phyloP scores from a whole-genome alignment of 2,329 filamentous ascomycete genomes.

The Thyridium curvatum region DNA sequence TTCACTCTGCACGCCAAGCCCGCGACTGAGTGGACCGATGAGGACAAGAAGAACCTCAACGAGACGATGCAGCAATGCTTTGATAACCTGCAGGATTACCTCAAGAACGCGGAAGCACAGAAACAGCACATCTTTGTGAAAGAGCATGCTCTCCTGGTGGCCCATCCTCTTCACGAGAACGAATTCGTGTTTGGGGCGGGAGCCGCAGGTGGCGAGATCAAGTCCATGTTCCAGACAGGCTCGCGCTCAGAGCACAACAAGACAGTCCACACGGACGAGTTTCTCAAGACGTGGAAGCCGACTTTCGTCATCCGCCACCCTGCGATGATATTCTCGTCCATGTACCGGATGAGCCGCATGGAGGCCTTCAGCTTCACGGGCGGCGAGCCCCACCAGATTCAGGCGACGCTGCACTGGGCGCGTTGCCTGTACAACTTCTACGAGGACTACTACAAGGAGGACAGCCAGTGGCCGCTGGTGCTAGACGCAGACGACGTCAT shows the following conservation, averaged over 20 bases:
- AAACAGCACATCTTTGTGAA: too few species aligned
- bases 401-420: conserved; percentile 22
- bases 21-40: too few species aligned
- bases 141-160: too few species aligned
- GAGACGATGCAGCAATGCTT: too few species aligned
- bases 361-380: neutral
- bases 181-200: too few species aligned
- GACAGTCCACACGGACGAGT: conserved; percentile 26
- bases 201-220: too few species aligned
- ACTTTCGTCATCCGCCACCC: conserved; percentile 31
- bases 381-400: neutral
- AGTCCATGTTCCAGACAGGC: conserved; percentile 9
- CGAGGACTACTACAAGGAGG: conserved; percentile 13
- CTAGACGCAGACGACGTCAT: conserved; percentile 31
- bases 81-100: too few species aligned
- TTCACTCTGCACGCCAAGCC: too few species aligned
- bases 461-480: conserved; percentile 11
- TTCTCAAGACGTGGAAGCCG: conserved; percentile 22
- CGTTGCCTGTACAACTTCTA: conserved; percentile 27
- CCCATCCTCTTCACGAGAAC: too few species aligned
- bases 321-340: conserved; percentile 27
- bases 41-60: too few species aligned
- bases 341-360: conserved; percentile 17
- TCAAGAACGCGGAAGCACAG: too few species aligned
- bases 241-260: conserved; percentile 18